Conservation (phyloP, 2,329 filamentous ascomycete species). For the Aquanectria penicillioides region DNA sequence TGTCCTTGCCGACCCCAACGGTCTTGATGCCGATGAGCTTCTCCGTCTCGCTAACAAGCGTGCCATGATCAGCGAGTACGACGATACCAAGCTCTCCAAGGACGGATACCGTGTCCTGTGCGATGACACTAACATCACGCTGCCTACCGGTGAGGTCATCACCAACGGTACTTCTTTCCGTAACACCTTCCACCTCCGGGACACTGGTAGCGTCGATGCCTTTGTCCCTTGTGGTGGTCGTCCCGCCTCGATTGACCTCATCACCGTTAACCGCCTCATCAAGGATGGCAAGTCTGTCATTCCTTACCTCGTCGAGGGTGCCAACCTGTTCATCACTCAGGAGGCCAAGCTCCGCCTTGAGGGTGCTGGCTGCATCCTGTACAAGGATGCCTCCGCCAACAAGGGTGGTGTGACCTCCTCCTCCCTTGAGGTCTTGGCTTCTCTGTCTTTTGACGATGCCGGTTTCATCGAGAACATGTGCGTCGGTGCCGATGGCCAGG, state of each 20-base stretch:
- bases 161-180: slow-evolving; percentile 95
- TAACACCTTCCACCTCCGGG: slow-evolving; percentile 94
- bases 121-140: slow-evolving; percentile 88
- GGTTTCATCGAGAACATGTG: slow-evolving; percentile 96
- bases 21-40: slow-evolving; percentile 86
- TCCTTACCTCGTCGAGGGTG: slow-evolving; percentile 96
- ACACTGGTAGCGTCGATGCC: slow-evolving; percentile 79
- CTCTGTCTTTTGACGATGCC: slow-evolving; percentile 90
- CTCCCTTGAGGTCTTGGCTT: slow-evolving; percentile 93
- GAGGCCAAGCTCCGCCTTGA: slow-evolving; percentile 96
- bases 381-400: slow-evolving; percentile 98
- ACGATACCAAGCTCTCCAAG: slow-evolving; percentile 83
- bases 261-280: slow-evolving; percentile 87
- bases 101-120: slow-evolving; percentile 92
- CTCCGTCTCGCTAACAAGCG: slow-evolving; percentile 85
- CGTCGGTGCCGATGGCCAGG: slow-evolving; percentile 74
- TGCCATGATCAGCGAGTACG: slow-evolving; percentile 89
- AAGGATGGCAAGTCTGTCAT: slow-evolving; percentile 86
- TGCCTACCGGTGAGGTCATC: slow-evolving; percentile 87
- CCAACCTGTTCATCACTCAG: slow-evolving; percentile 98
- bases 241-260: slow-evolving; percentile 94
- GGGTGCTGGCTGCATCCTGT: slow-evolving; percentile 92
- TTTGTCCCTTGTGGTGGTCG: slow-evolving; percentile 98
- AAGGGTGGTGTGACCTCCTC: slow-evolving; percentile 99
- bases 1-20: slow-evolving; percentile 92